A percentile compares a stretch with the other conserved stretches of the same genome.
These are phyloP conservation scores for Fraxinus angustifolia DNA, from an alignment of 305 asterid species.

Conservation along the genomic window DNA sequence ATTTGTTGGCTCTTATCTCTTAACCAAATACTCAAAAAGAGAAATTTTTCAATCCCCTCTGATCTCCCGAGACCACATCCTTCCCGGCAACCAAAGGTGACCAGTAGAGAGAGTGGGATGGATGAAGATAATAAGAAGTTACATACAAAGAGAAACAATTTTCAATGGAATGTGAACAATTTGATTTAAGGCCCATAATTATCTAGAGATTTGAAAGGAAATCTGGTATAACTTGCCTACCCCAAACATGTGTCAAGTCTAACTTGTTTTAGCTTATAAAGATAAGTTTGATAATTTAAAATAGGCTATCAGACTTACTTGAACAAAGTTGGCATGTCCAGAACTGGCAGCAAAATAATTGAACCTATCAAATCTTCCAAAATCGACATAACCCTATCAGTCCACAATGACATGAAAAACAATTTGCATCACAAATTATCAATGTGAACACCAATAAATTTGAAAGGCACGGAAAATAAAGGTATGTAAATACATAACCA, in stretches of 20 bases:
- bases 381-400: conserved; percentile 85
- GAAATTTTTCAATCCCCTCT: neutral
- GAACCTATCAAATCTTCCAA: conserved; percentile 78
- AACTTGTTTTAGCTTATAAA: conserved; percentile 4
- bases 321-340: conserved; percentile 60
- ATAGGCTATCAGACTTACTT: conserved; percentile 42
- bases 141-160: neutral
- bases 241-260: conserved; percentile 1
- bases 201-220: neutral
- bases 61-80: neutral
- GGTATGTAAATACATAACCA: neutral
- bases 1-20: neutral
- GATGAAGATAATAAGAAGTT: neutral
- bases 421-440: conserved; percentile 24
- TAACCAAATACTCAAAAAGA: neutral
- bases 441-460: conserved; percentile 10
- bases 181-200: neutral
- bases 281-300: conserved; percentile 5
- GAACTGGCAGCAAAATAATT: conserved; percentile 61
- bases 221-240: neutral
- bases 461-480: neutral
- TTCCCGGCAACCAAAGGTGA: neutral
- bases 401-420: conserved; percentile 19
- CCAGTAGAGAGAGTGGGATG: neutral
- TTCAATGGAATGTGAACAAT: neutral